phyloP scores from a whole-genome alignment of 2,329 filamentous ascomycete genomes.

The Drechslerella coelobrocha region DNA sequence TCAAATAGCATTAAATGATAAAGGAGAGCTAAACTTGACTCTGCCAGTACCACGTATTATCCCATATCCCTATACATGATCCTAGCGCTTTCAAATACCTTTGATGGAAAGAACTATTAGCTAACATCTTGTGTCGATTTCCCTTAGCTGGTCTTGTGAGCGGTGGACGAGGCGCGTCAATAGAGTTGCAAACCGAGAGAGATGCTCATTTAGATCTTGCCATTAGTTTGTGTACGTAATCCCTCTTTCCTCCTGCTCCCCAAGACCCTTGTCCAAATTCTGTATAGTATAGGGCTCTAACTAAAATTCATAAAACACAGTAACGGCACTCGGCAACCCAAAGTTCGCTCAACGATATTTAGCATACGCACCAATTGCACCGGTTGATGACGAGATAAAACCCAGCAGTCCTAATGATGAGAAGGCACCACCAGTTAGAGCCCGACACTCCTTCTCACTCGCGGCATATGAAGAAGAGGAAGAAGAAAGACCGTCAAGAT shows the following conservation, averaged over 20 bases:
- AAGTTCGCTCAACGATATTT: constrained; percentile 20
- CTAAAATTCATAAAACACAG: not conserved
- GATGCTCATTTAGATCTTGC: constrained; percentile 39
- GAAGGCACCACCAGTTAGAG: not conserved
- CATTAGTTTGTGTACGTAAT: constrained; percentile 30
- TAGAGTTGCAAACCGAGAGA: constrained; percentile 30
- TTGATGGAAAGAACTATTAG: too few species aligned
- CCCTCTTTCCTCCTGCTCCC: not conserved
- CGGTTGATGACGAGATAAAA: not conserved
- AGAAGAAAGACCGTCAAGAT: constrained; percentile 9
- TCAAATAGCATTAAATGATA: constrained; percentile 18
- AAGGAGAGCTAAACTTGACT: constrained; percentile 30
- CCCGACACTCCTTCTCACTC: constrained; percentile 18
- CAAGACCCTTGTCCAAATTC: too few species aligned
- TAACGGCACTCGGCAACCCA: constrained; percentile 19
- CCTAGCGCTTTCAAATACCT: not conserved
- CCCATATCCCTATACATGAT: not conserved
- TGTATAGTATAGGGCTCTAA: constrained; percentile 8
- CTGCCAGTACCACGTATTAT: constrained; percentile 33
- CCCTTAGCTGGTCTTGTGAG: constrained; percentile 30
- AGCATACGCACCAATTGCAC: too few species aligned
- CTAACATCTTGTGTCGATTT: too few species aligned
- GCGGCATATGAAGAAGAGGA: constrained; percentile 31
- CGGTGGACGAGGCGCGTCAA: constrained; percentile 23
- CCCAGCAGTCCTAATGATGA: not conserved